phyloP scores from a whole-genome alignment of 805 yeast genomes.

The Hanseniaspora taiwanica region DNA sequence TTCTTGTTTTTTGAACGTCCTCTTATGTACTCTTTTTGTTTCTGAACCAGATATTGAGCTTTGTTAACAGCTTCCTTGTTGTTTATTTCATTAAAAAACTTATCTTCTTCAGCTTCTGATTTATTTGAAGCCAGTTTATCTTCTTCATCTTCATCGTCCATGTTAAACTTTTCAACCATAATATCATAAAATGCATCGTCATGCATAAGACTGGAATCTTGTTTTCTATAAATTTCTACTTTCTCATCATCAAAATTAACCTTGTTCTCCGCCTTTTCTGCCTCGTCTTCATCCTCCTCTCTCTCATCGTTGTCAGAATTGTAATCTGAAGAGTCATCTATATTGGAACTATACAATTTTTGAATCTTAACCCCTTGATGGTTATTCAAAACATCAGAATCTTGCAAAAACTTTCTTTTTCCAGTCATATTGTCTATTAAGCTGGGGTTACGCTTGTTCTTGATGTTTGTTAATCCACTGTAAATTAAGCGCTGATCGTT shows the following conservation, averaged over 20 bases:
- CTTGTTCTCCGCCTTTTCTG: slow-evolving; percentile 6
- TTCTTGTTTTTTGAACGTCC: slow-evolving; percentile 13
- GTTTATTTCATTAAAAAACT: slow-evolving; percentile 5
- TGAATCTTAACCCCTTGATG: too few relatives aligned
- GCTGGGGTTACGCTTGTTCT: too few relatives aligned
- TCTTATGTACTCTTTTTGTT: not conserved
- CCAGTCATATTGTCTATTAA: too few relatives aligned
- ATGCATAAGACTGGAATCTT: slow-evolving; percentile 37
- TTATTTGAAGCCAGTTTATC: not conserved
- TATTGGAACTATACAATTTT: slow-evolving; percentile 15
- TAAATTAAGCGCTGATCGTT: too few relatives aligned
- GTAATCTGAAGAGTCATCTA: slow-evolving; percentile 11
- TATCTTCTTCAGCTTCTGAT: not conserved
- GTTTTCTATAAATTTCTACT: slow-evolving; percentile 37
- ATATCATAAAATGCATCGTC: slow-evolving; percentile 36
- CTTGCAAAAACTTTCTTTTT: not conserved
- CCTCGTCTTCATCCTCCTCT: slow-evolving; percentile 14
- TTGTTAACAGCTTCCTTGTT: not conserved
- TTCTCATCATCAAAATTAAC: slow-evolving; percentile 29
- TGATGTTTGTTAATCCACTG: too few relatives aligned
- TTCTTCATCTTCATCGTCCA: slow-evolving; percentile 14
- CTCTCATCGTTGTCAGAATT: not conserved
- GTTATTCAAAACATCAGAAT: not conserved
- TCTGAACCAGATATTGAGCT: not conserved
- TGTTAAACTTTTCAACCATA: slow-evolving; percentile 6